Conservation (phyloP, 768 basidiomycete species). For the Boletus huronensis region DNA sequence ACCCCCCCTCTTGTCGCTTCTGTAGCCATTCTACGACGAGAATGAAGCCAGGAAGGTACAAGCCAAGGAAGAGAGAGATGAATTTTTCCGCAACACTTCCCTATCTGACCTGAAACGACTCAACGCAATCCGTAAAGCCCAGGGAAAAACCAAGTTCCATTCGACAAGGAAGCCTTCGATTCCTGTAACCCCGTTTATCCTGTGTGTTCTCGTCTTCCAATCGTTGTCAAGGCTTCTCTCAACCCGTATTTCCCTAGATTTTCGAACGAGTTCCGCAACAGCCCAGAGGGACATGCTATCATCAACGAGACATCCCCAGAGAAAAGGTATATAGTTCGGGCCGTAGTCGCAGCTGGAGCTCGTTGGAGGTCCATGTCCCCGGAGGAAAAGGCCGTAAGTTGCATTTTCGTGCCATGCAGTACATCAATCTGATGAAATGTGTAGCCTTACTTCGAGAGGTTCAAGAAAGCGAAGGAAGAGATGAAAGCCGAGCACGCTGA, state of each 20-base stretch:
- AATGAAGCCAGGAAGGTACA: conserved; percentile 13
- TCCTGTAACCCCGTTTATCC: conserved; percentile 20
- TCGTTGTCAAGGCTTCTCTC: not conserved
- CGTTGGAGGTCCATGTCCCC: conserved; percentile 32
- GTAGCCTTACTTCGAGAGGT: conserved; percentile 23
- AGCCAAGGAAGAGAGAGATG: conserved; percentile 20
- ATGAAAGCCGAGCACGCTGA: not conserved
- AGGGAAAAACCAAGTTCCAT: conserved; percentile 23
- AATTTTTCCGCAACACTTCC: conserved; percentile 28
- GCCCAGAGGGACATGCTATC: conserved; percentile 14
- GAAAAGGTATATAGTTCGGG: not conserved
- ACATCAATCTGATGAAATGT: not conserved
- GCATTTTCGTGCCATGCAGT: not conserved
- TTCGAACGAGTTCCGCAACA: conserved; percentile 14
- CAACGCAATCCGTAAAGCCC: conserved; percentile 31
- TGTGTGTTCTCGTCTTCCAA: conserved; percentile 15
- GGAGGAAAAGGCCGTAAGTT: conserved; percentile 32
- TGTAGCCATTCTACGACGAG: conserved; percentile 30
- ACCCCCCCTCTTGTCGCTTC: not conserved
- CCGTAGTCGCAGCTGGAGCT: conserved; percentile 15
- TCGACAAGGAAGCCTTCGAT: not conserved
- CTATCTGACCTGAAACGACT: conserved; percentile 23
- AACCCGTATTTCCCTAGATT: conserved; percentile 16
- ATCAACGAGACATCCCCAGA: conserved; percentile 5
- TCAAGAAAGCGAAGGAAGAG: conserved; percentile 13